Evolutionary conservation across 2,329 filamentous ascomycete genomes (phyloP).

Genomic region (Clathrospora elynae): DNA sequence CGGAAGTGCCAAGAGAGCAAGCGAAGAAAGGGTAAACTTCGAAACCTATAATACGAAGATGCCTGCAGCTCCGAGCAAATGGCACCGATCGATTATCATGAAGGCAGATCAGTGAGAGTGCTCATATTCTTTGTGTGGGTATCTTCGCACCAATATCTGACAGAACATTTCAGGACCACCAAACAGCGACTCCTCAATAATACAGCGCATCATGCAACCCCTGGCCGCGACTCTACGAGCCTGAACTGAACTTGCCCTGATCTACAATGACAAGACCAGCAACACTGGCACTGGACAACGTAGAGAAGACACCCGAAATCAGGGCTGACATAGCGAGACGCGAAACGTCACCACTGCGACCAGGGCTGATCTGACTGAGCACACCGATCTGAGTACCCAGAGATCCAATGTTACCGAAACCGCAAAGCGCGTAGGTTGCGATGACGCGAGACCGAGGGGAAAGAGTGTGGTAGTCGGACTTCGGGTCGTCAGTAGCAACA

Average conservation of each 20-base stretch:
- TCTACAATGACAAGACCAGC: constrained; percentile 62
- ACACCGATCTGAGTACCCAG: constrained; percentile 91
- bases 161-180: constrained; percentile 21
- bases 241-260: constrained; percentile 35
- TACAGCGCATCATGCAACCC: constrained; percentile 4
- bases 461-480: constrained; percentile 61
- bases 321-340: constrained; percentile 77
- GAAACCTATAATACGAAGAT: not conserved
- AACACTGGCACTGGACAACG: constrained; percentile 71
- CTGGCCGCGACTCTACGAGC: constrained; percentile 13
- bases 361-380: constrained; percentile 77
- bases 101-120: constrained; percentile 1
- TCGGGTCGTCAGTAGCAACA: constrained; percentile 49
- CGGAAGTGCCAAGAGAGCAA: constrained; percentile 8
- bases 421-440: constrained; percentile 82
- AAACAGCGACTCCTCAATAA: constrained; percentile 10
- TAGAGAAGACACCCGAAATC: constrained; percentile 76
- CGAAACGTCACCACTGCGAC: constrained; percentile 74
- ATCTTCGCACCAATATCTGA: constrained; percentile 27
- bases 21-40: not conserved
- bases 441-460: constrained; percentile 76
- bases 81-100: not conserved
- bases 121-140: constrained; percentile 21
- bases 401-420: constrained; percentile 79
- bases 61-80: not conserved